A percentile compares a stretch with the other conserved stretches of the same genome.
Conservation (phyloP, 257 asterid species). For the Verbena officinalis region DNA sequence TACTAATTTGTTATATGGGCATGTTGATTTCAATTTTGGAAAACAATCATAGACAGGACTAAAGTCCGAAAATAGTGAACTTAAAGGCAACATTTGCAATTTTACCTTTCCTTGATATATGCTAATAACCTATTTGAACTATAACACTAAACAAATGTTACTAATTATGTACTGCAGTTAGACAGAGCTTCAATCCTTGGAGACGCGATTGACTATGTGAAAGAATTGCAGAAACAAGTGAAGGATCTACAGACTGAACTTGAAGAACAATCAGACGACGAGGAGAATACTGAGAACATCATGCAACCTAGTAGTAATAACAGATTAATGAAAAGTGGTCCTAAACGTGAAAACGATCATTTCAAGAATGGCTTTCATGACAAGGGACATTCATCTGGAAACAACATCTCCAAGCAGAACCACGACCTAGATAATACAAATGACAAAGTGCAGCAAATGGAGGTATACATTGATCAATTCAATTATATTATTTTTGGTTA, state of each 20-base stretch:
- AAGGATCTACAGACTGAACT: conserved; percentile 71
- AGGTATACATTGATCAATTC: conserved; percentile 61
- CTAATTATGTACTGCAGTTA: conserved; percentile 39
- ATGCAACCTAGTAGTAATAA: conserved; percentile 26
- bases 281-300: conserved; percentile 32
- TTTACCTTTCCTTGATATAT: too few relatives aligned
- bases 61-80: too few relatives aligned
- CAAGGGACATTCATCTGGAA: conserved; percentile 33
- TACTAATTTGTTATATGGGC: too few relatives aligned
- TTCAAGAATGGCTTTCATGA: conserved; percentile 34
- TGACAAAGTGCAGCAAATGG: conserved; percentile 87
- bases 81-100: too few relatives aligned
- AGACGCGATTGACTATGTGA: conserved; percentile 84
- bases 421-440: conserved; percentile 37
- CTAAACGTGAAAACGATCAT: conserved; percentile 39
- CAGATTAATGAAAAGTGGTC: conserved; percentile 35
- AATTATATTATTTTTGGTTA: too few relatives aligned
- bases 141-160: not conserved
- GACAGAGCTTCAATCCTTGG: conserved; percentile 93
- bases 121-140: not conserved
- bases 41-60: too few relatives aligned
- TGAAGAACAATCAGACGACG: conserved; percentile 66
- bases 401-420: conserved; percentile 31
- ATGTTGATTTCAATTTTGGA: too few relatives aligned
- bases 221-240: conserved; percentile 69